Evolutionary conservation across 2,329 filamentous ascomycete species (phyloP).

Genomic region (Colletotrichum lentis): DNA sequence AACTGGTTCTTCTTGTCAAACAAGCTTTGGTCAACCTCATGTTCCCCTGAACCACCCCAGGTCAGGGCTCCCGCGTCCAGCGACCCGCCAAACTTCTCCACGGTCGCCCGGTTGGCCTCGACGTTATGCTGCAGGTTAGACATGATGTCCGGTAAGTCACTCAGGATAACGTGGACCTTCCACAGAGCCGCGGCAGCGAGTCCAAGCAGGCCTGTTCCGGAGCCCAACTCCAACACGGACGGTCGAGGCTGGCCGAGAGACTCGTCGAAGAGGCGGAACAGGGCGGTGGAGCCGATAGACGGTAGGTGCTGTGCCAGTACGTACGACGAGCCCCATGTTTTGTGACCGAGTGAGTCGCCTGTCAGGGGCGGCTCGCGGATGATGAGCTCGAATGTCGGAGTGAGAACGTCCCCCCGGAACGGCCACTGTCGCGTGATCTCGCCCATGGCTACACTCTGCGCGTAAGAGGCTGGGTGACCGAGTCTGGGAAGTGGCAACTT

Average conservation of each 20-base stretch:
- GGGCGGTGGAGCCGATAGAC: slow-evolving; percentile 53
- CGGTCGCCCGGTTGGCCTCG: slow-evolving; percentile 65
- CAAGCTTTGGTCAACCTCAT: slow-evolving; percentile 54
- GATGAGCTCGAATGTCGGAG: slow-evolving; percentile 65
- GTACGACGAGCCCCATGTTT: slow-evolving; percentile 95
- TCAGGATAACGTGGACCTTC: slow-evolving; percentile 73
- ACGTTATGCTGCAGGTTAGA: slow-evolving; percentile 82
- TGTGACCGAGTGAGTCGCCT: slow-evolving; percentile 86
- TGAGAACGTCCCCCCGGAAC: slow-evolving; percentile 49
- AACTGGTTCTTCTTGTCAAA: slow-evolving; percentile 61
- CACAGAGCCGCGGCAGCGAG: slow-evolving; percentile 81
- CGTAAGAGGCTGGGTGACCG: slow-evolving; percentile 1
- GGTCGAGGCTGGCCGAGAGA: slow-evolving; percentile 45
- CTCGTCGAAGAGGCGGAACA: slow-evolving; percentile 57
- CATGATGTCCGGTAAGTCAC: slow-evolving; percentile 85
- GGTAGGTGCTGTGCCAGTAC: slow-evolving; percentile 79
- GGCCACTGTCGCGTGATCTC: slow-evolving; percentile 65
- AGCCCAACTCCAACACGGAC: slow-evolving; percentile 78
- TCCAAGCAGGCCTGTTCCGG: slow-evolving; percentile 91
- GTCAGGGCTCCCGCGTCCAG: slow-evolving; percentile 74
- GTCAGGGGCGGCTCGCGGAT: slow-evolving; percentile 89
- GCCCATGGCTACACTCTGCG: slow-evolving; percentile 58
- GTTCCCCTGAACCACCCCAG: slow-evolving; percentile 67
- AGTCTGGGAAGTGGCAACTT: not conserved
- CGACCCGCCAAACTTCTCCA: slow-evolving; percentile 64